Evolutionary conservation across 2,329 filamentous ascomycete genomes (phyloP), one percentile per base, ranked within the genome.

Genomic region (Colletotrichum filicis): DNA sequence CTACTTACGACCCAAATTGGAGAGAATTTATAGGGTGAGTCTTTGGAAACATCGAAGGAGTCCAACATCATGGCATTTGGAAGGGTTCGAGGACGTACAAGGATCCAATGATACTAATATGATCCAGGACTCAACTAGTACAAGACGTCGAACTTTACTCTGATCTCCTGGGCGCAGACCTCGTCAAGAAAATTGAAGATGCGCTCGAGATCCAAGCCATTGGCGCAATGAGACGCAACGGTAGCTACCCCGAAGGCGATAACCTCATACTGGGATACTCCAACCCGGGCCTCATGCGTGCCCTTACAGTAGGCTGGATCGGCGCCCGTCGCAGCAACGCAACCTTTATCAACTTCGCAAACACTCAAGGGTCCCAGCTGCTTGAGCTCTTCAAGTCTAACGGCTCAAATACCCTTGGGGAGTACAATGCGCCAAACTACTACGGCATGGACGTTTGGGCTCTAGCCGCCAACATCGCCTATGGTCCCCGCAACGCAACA

Each of bases 281-380:
- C 0, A 87, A 87, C 74, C 85, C 85, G 1, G 77, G 56, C 1
- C 77, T 85, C 37, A 85, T 85, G 83, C 80, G 84, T 4, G 80
- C 80, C 3, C 79, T 83, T 56, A 79, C 79, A 3, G 80, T 83
- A 3, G 82, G 83, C 11, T 85, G 84, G 83, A 80, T 84, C n/a
- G 84, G 84, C 1, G 66, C 78, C 4, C 82, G 83, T 3, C 78
- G 80, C 22, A 76, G 80, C 24, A 85, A 85, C 74, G 69, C 80
- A 24, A 80, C 77, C 0, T 79, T 84, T 5, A 78, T 80, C 69
- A 73, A 81, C 66, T 85, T 83, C 70, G 83, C 83, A 57, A 76
- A 81, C 26, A 72, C 79, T 26, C 80, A 82, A 53, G 84, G 80
- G 1, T 63, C 78, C 0, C 75, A 78, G 14, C 76, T 79, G 0